Percentiles rank a stretch among this genome's conserved stretches.
phyloP scores from a whole-genome alignment of 2,329 filamentous ascomycete genomes.

The Gremmenia infestans region DNA sequence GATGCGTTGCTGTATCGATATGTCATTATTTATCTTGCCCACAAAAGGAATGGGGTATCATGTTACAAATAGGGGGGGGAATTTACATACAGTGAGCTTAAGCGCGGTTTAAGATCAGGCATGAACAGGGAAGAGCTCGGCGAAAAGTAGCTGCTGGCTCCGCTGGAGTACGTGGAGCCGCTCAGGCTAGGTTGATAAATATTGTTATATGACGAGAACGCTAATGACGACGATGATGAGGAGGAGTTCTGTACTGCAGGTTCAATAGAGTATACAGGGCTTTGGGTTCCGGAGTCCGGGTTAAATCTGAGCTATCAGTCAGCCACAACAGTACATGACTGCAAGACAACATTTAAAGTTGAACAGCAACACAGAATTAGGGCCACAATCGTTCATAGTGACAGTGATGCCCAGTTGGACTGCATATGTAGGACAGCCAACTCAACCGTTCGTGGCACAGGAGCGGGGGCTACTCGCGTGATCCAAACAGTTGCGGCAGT shows the following conservation, averaged over 20 bases:
- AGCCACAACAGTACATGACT: slow-evolving; percentile 26
- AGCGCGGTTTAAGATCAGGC: slow-evolving; percentile 32
- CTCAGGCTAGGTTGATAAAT: slow-evolving; percentile 27
- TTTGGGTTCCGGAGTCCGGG: slow-evolving; percentile 30
- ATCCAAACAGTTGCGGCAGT: slow-evolving; percentile 21
- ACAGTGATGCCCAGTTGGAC: slow-evolving; percentile 25
- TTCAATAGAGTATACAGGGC: slow-evolving; percentile 32
- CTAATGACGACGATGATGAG: slow-evolving; percentile 23
- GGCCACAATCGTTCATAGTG: slow-evolving; percentile 9
- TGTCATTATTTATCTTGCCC: slow-evolving; percentile 26
- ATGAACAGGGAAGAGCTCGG: slow-evolving; percentile 27
- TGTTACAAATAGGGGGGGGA: slow-evolving; percentile 12
- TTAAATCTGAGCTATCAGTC: slow-evolving; percentile 31
- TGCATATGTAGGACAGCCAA: slow-evolving; percentile 28
- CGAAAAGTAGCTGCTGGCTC: slow-evolving; percentile 27
- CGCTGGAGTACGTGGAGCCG: slow-evolving; percentile 29
- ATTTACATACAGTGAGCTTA: slow-evolving; percentile 29
- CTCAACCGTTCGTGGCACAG: slow-evolving; percentile 25
- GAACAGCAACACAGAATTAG: slow-evolving; percentile 11
- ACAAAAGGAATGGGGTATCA: slow-evolving; percentile 16
- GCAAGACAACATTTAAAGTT: slow-evolving; percentile 29
- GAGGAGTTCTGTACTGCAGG: slow-evolving; percentile 26
- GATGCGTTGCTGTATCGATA: slow-evolving; percentile 25
- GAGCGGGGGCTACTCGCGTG: slow-evolving; percentile 29
- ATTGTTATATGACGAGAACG: slow-evolving; percentile 28